phyloP scores from a whole-genome alignment of 2,329 filamentous ascomycete species.

The Venturia nashicola region DNA sequence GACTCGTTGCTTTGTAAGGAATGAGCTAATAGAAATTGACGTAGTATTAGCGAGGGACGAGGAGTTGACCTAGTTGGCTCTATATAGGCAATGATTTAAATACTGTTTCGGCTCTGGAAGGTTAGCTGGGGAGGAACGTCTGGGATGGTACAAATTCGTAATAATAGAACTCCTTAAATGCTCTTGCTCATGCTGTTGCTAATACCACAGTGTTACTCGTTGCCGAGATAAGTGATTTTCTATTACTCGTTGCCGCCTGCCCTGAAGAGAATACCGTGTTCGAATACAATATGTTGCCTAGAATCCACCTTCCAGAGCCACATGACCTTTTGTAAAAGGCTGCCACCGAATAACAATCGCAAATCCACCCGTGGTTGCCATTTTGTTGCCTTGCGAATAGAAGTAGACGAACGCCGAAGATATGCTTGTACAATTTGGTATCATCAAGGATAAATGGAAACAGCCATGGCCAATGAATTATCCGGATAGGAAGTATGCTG shows the following conservation, averaged over 20 bases:
- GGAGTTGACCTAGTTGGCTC: no score
- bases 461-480: neutral
- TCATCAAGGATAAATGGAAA: neutral
- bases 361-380: neutral
- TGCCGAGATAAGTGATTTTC: neutral
- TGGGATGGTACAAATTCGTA: no score
- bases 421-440: neutral
- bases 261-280: neutral
- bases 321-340: neutral
- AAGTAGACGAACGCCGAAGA: neutral
- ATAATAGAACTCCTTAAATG: neutral
- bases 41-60: no score
- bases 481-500: neutral
- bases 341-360: neutral
- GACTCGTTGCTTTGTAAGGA: no score
- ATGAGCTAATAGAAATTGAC: no score
- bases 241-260: neutral
- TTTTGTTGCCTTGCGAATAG: neutral
- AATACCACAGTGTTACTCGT: neutral
- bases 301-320: no score
- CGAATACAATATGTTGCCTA: neutral
- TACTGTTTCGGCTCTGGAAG: no score
- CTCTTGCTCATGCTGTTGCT: neutral
- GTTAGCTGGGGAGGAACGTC: no score
- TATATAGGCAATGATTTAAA: no score